Percentiles rank a stretch among this genome's conserved stretches.
Conservation (phyloP, 495 filamentous ascomycete species). For the Endocarpon pusillum region DNA sequence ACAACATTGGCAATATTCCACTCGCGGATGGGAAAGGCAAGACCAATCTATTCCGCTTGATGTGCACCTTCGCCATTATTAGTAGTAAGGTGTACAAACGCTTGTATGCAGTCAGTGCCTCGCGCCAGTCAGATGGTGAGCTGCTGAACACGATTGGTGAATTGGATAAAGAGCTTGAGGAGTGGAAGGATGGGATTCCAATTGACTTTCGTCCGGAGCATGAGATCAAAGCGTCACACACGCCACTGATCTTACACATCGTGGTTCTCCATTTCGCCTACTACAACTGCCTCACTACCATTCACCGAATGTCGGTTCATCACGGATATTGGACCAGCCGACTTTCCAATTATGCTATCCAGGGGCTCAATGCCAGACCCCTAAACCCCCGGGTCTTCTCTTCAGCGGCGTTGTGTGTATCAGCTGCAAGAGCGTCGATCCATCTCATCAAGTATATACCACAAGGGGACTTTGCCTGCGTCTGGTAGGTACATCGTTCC, state of each 20-base stretch:
- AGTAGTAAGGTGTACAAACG: slow-evolving; percentile 87
- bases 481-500: slow-evolving; percentile 50
- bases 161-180: slow-evolving; percentile 79
- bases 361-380: slow-evolving; percentile 75
- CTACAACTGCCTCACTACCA: slow-evolving; percentile 94
- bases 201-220: slow-evolving; percentile 87
- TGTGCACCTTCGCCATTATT: slow-evolving; percentile 83
- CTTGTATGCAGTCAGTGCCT: slow-evolving; percentile 83
- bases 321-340: slow-evolving; percentile 97
- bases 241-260: slow-evolving; percentile 77
- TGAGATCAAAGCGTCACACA: slow-evolving; percentile 81
- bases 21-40: slow-evolving; percentile 80
- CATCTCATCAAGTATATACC: slow-evolving; percentile 90
- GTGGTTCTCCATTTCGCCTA: slow-evolving; percentile 91
- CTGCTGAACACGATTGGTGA: slow-evolving; percentile 91
- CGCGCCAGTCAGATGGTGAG: slow-evolving; percentile 84
- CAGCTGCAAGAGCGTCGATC: slow-evolving; percentile 82
- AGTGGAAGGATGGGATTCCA: slow-evolving; percentile 92
- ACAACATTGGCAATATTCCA: slow-evolving; percentile 87
- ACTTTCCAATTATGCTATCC: slow-evolving; percentile 85
- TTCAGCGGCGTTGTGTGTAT: slow-evolving; percentile 82
- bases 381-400: slow-evolving; percentile 88
- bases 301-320: slow-evolving; percentile 95
- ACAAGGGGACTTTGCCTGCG: slow-evolving; percentile 83
- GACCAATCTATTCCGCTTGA: slow-evolving; percentile 79